Conservation (phyloP, 208 protist species). For the Trypanosoma boissoni region DNA sequence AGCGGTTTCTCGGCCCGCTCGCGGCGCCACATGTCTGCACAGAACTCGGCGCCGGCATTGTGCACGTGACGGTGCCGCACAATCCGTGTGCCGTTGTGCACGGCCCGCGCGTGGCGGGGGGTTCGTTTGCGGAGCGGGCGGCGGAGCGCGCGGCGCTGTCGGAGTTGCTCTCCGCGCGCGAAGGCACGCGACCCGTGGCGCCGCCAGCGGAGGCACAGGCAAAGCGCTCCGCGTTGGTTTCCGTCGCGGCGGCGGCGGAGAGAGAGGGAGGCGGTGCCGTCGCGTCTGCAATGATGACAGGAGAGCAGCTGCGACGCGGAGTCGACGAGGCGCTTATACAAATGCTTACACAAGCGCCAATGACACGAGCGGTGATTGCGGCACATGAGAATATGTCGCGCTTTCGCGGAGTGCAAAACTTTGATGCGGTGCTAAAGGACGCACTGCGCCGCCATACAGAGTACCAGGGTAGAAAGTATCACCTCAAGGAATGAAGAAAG, state of each 20-base stretch:
- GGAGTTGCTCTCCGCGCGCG: slow-evolving; percentile 20
- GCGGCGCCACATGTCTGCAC: slow-evolving; percentile 9
- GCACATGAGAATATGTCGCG: slow-evolving; percentile 32
- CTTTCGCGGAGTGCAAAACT: slow-evolving; percentile 32
- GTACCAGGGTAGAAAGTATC: slow-evolving; percentile 60
- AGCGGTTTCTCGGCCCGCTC: slow-evolving; percentile 30
- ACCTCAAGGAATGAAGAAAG: slow-evolving; percentile 36
- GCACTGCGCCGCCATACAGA: slow-evolving; percentile 52
- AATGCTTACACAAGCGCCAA: slow-evolving; percentile 31
- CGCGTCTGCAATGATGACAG: slow-evolving; percentile 9
- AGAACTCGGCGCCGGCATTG: neutral
- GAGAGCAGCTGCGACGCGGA: slow-evolving; percentile 31
- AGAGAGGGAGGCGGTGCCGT: neutral
- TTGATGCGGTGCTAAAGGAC: slow-evolving; percentile 53
- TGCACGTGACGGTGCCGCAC: slow-evolving; percentile 17
- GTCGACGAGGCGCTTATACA: slow-evolving; percentile 47
- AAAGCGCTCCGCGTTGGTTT: neutral
- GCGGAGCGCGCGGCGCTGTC: slow-evolving; percentile 27
- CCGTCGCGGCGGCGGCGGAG: neutral
- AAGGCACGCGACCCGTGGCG: slow-evolving; percentile 25
- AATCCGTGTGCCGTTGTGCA: slow-evolving; percentile 79
- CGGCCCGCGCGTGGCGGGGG: slow-evolving; percentile 50
- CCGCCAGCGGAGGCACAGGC: neutral
- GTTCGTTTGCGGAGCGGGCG: slow-evolving; percentile 42
- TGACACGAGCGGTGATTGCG: slow-evolving; percentile 38